phyloP scores from a whole-genome alignment of 768 basidiomycete species.

The Kwoniella shandongensis region DNA sequence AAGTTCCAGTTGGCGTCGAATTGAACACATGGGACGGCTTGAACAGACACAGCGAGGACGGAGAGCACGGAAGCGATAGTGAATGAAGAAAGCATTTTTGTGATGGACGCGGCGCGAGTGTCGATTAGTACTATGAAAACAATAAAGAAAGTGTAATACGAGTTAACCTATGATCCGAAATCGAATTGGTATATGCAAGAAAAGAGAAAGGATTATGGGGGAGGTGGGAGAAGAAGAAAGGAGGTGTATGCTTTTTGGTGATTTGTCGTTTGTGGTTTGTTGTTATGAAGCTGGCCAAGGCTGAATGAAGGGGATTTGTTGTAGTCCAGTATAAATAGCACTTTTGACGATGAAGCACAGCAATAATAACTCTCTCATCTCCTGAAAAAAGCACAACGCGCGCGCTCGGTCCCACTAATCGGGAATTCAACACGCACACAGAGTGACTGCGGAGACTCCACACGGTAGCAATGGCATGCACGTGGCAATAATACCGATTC shows the following conservation, averaged over 20 bases:
- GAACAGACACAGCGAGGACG: slow-evolving; percentile 32
- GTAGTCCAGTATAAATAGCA: neutral
- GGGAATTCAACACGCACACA: too few species aligned
- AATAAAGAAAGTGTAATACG: neutral
- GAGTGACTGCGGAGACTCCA: too few species aligned
- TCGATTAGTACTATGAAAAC: neutral
- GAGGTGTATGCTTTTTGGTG: too few species aligned
- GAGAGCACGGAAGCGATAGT: slow-evolving; percentile 32
- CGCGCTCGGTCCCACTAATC: too few species aligned
- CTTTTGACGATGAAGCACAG: slow-evolving; percentile 1
- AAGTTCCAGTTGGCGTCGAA: slow-evolving; percentile 82
- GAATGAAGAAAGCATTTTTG: slow-evolving; percentile 24
- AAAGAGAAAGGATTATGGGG: neutral
- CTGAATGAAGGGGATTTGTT: slow-evolving; percentile 2
- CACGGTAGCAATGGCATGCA: too few species aligned
- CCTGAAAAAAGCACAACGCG: too few species aligned
- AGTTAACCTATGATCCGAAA: neutral
- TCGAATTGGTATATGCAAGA: neutral
- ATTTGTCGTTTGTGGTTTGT: slow-evolving; percentile 1
- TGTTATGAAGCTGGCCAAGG: neutral
- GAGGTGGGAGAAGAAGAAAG: slow-evolving; percentile 5
- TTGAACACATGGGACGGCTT: slow-evolving; percentile 64
- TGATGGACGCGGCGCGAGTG: neutral
- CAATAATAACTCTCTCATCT: neutral
- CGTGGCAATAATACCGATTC: too few species aligned